These are phyloP conservation scores for Leccinum proliferum DNA, from an alignment of 1,284 basidiomycete genomes.

Conservation along the genomic window DNA sequence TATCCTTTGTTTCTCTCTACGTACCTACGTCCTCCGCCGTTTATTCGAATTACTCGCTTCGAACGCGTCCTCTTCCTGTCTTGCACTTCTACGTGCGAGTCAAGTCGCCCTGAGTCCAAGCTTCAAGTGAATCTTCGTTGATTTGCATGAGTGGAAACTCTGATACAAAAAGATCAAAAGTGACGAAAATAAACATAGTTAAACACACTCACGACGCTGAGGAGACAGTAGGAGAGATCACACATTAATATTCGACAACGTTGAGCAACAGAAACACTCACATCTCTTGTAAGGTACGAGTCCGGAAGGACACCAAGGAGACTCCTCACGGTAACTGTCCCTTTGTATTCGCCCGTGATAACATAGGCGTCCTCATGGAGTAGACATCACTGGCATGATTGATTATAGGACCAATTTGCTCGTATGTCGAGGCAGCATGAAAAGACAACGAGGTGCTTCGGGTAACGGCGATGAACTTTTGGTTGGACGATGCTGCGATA, in stretches of 20 bases:
- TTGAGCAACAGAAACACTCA: no score
- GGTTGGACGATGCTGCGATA: no score
- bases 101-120: background rate
- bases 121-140: background rate
- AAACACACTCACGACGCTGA: background rate
- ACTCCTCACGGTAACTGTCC: no score
- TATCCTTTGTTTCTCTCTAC: background rate
- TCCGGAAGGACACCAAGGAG: no score
- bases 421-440: no score
- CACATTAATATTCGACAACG: background rate
- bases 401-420: no score
- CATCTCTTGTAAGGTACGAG: no score
- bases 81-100: conserved; percentile 38
- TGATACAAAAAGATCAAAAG: background rate
- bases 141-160: background rate
- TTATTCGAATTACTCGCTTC: conserved; percentile 53
- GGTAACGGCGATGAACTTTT: no score
- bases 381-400: no score
- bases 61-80: conserved; percentile 58
- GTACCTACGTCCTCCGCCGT: conserved; percentile 40
- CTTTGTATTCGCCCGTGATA: no score
- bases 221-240: background rate
- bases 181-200: background rate
- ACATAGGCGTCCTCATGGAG: no score
- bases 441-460: no score